Percentiles rank a stretch among this genome's conserved stretches.
These are phyloP conservation scores for Inga oerstediana DNA, from an alignment of 306 rosid species.

Conservation along the genomic window DNA sequence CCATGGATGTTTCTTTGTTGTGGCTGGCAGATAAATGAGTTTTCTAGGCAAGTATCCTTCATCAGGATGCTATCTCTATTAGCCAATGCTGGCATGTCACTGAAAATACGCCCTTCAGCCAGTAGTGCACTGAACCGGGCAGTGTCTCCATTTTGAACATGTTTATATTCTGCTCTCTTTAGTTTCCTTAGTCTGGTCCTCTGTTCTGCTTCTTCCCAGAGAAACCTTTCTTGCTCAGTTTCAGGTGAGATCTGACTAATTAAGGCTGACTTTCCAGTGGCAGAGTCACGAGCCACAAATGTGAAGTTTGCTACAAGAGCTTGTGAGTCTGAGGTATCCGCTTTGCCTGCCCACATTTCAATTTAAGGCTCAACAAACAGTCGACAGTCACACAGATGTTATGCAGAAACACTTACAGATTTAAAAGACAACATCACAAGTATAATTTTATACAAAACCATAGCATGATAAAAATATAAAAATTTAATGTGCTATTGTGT, in stretches of 20 bases:
- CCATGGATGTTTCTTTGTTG: constrained; percentile 90
- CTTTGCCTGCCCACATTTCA: constrained; percentile 45
- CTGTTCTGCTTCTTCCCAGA: constrained; percentile 82
- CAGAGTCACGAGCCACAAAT: constrained; percentile 81
- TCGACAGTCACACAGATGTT: constrained; percentile 14
- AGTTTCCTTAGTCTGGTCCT: constrained; percentile 67
- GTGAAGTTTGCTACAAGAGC: constrained; percentile 81
- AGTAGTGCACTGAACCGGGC: constrained; percentile 61
- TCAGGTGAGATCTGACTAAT: constrained; percentile 69
- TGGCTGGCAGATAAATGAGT: constrained; percentile 90
- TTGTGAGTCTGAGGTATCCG: constrained; percentile 43
- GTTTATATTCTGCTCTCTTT: constrained; percentile 47
- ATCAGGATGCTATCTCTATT: constrained; percentile 84
- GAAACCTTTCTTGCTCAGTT: constrained; percentile 59
- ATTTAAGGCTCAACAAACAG: constrained; percentile 4
- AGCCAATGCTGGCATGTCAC: constrained; percentile 90
- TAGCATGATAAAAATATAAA: constrained; percentile 1
- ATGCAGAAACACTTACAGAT: constrained; percentile 3
- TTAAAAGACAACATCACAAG: constrained; percentile 7
- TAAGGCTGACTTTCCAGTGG: constrained; percentile 67
- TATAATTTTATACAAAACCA: constrained; percentile 20
- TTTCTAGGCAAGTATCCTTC: constrained; percentile 67
- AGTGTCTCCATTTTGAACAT: constrained; percentile 41
- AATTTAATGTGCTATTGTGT: background rate
- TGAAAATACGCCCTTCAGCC: constrained; percentile 75